phyloP scores from a whole-genome alignment of 768 basidiomycete genomes.

The Phanerochaete carnosa region DNA sequence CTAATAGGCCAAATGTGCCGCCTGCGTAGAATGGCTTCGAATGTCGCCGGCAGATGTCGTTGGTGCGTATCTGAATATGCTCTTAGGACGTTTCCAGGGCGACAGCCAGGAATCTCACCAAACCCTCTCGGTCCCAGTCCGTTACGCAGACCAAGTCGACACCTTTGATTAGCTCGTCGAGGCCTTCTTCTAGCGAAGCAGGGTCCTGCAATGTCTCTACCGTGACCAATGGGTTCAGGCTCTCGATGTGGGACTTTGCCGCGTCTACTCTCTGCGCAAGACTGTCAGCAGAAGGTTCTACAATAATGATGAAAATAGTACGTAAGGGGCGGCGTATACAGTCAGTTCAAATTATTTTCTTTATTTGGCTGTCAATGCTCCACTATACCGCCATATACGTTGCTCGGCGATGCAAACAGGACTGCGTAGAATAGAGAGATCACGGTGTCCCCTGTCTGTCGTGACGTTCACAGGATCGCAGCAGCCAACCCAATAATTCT shows the following conservation, averaged over 20 bases:
- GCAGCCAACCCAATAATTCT: background rate
- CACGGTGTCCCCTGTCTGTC: too few relatives aligned
- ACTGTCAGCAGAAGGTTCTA: background rate
- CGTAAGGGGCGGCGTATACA: background rate
- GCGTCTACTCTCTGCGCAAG: conserved; percentile 73
- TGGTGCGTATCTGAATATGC: conserved; percentile 60
- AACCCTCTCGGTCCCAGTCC: conserved; percentile 63
- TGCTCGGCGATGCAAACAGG: background rate
- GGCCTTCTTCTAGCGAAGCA: conserved; percentile 44
- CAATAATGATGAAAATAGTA: conserved; percentile 21
- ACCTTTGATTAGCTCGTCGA: conserved; percentile 55
- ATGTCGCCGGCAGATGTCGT: conserved; percentile 72
- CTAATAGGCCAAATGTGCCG: conserved; percentile 84
- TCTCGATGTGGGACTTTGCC: conserved; percentile 81
- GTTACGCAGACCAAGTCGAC: conserved; percentile 89
- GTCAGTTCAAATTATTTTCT: background rate
- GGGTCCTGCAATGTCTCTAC: conserved; percentile 64
- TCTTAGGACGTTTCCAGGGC: background rate
- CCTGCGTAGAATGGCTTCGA: conserved; percentile 88
- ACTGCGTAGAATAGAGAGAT: too few relatives aligned
- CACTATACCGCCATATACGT: too few relatives aligned
- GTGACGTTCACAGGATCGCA: too few relatives aligned
- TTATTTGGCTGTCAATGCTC: too few relatives aligned
- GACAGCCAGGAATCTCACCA: conserved; percentile 50
- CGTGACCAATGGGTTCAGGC: conserved; percentile 87